These are phyloP conservation scores for Fusarium lyarnte DNA, from an alignment of 2,329 filamentous ascomycete genomes.

Conservation along the genomic window DNA sequence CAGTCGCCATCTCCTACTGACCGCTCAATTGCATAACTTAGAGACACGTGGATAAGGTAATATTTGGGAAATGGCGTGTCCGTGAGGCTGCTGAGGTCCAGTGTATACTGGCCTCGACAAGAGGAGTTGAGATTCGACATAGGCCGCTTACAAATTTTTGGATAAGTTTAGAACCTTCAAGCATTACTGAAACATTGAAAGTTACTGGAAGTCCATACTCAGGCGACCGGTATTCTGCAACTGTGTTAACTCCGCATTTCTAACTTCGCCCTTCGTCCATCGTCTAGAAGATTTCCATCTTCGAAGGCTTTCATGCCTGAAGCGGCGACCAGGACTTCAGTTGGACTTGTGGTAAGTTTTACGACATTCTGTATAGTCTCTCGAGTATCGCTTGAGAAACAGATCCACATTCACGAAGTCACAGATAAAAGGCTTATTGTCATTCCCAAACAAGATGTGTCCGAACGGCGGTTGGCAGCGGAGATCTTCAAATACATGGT, in stretches of 20 bases:
- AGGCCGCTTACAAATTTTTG: background rate
- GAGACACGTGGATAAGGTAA: background rate
- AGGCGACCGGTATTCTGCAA: background rate
- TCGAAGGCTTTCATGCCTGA: background rate
- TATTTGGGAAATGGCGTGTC: background rate
- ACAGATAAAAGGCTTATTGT: background rate
- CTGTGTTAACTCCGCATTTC: background rate
- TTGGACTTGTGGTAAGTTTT: background rate
- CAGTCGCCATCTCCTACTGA: background rate
- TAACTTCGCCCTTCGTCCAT: background rate
- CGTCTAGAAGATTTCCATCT: background rate
- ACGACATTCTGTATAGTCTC: background rate
- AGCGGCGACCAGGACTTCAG: background rate
- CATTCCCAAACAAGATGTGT: background rate
- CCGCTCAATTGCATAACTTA: background rate
- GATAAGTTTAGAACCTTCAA: background rate
- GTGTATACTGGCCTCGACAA: background rate
- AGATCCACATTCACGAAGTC: background rate
- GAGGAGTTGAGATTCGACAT: background rate
- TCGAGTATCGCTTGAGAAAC: background rate
- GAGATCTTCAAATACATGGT: background rate
- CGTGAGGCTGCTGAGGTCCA: background rate
- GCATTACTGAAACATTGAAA: background rate
- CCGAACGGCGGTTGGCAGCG: background rate
- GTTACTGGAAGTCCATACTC: background rate